Conservation (phyloP, 306 rosid species). For the Sesbania bispinosa region DNA sequence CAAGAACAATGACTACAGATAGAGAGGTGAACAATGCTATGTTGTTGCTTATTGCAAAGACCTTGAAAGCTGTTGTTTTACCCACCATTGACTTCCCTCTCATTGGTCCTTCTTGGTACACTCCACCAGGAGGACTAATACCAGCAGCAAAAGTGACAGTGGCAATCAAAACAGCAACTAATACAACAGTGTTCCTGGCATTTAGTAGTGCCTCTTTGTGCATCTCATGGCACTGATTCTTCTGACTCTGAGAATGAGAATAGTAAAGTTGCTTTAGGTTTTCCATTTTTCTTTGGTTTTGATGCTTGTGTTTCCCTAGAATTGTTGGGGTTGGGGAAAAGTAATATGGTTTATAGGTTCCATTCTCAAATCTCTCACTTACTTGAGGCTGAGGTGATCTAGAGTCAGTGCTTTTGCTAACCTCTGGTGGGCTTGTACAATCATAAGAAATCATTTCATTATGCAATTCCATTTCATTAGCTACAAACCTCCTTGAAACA, state of each 20-base stretch:
- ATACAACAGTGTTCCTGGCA: slow-evolving; percentile 61
- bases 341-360: slow-evolving; percentile 17
- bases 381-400: slow-evolving; percentile 34
- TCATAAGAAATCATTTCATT: slow-evolving; percentile 27
- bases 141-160: slow-evolving; percentile 69
- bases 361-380: slow-evolving; percentile 29
- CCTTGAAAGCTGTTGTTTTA: slow-evolving; percentile 48
- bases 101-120: slow-evolving; percentile 44
- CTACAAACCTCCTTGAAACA: slow-evolving; percentile 13
- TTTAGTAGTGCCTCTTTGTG: slow-evolving; percentile 63
- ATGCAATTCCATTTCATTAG: slow-evolving; percentile 33
- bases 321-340: slow-evolving; percentile 27
- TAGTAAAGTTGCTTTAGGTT: not conserved
- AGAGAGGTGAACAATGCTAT: slow-evolving; percentile 58
- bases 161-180: slow-evolving; percentile 67
- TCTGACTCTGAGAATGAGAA: too few species aligned
- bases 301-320: slow-evolving; percentile 21
- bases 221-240: slow-evolving; percentile 34
- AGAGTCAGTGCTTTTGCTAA: slow-evolving; percentile 27
- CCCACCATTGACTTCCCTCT: slow-evolving; percentile 45
- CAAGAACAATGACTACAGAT: slow-evolving; percentile 59
- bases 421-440: slow-evolving; percentile 26
- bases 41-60: slow-evolving; percentile 54
- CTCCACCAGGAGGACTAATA: slow-evolving; percentile 60
- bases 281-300: slow-evolving; percentile 25